Evolutionary conservation across 768 basidiomycete species (phyloP).

Genomic region (Boletus reticulatus): DNA sequence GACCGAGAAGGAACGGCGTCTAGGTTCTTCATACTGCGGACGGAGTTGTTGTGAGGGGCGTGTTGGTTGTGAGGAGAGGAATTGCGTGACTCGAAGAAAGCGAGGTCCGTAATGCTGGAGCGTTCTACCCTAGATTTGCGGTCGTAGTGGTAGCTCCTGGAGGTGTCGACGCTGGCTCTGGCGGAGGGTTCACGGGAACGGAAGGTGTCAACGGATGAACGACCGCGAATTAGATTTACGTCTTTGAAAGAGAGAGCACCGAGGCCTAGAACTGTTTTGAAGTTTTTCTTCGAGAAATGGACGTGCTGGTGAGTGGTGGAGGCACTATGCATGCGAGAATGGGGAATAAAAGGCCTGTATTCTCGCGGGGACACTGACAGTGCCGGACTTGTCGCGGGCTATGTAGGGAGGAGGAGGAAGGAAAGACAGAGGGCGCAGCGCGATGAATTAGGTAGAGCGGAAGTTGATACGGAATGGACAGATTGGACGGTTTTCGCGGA

Average conservation of each 20-base stretch:
- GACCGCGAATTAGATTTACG: constrained; percentile 29
- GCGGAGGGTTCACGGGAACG: constrained; percentile 30
- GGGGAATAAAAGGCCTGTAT: constrained; percentile 18
- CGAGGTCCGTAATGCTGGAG: constrained; percentile 38
- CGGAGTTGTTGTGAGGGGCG: constrained; percentile 30
- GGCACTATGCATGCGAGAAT: constrained; percentile 44
- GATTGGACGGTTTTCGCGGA: constrained; percentile 29
- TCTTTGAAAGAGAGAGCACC: constrained; percentile 36
- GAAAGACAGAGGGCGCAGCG: constrained; percentile 24
- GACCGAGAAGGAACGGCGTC: constrained; percentile 42
- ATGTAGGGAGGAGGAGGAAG: constrained; percentile 23
- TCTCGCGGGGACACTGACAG: constrained; percentile 27
- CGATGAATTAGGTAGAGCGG: constrained; percentile 32
- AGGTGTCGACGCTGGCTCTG: constrained; percentile 45
- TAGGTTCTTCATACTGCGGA: constrained; percentile 42
- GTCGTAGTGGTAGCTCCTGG: constrained; percentile 35
- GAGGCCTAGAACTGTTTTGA: constrained; percentile 50
- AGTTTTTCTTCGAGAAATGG: constrained; percentile 42
- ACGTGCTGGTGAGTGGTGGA: constrained; percentile 35
- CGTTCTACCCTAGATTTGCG: constrained; percentile 36
- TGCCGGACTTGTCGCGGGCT: constrained; percentile 27
- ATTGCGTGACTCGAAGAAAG: constrained; percentile 40
- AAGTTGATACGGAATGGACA: constrained; percentile 28
- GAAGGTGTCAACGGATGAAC: constrained; percentile 27
- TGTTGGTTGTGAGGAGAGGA: constrained; percentile 32